phyloP scores from a whole-genome alignment of 306 rosid species.

The Vigna angularis region DNA sequence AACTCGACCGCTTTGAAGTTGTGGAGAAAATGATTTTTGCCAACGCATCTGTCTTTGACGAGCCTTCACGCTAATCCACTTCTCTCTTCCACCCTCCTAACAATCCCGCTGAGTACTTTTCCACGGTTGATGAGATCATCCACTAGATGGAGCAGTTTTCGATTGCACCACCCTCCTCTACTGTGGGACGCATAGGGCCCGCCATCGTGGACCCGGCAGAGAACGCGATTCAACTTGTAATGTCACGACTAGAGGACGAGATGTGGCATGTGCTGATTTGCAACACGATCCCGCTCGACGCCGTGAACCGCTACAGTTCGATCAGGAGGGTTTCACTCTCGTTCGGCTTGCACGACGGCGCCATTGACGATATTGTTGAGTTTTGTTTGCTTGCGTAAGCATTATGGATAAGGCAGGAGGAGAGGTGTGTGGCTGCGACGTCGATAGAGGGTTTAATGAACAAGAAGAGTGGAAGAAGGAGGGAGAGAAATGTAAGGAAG shows the following conservation, averaged over 20 bases:
- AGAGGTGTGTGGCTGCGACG: no score
- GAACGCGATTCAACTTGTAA: conserved; percentile 86
- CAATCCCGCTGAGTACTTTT: conserved; percentile 63
- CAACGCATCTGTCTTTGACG: conserved; percentile 51
- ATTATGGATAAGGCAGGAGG: no score
- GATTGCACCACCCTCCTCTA: conserved; percentile 45
- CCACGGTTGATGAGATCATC: conserved; percentile 82
- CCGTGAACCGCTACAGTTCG: conserved; percentile 74
- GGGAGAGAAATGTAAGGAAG: no score
- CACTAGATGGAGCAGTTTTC: conserved; percentile 65
- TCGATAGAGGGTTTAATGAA: no score
- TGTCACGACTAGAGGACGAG: conserved; percentile 92
- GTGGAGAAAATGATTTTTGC: conserved; percentile 81
- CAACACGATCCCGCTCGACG: conserved; percentile 77
- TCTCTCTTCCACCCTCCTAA: conserved; percentile 58
- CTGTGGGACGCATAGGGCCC: conserved; percentile 30
- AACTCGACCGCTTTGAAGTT: conserved; percentile 60
- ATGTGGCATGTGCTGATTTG: conserved; percentile 73
- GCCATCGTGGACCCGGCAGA: conserved; percentile 69
- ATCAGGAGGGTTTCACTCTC: conserved; percentile 68
- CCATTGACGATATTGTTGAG: conserved; percentile 48
- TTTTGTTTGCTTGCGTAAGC: no score
- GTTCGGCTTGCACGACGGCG: conserved; percentile 65
- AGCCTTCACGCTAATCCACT: conserved; percentile 47
- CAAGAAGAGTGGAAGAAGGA: no score